These are phyloP conservation scores for Collybia sordida DNA, from an alignment of 768 basidiomycete species.

Conservation along the genomic window DNA sequence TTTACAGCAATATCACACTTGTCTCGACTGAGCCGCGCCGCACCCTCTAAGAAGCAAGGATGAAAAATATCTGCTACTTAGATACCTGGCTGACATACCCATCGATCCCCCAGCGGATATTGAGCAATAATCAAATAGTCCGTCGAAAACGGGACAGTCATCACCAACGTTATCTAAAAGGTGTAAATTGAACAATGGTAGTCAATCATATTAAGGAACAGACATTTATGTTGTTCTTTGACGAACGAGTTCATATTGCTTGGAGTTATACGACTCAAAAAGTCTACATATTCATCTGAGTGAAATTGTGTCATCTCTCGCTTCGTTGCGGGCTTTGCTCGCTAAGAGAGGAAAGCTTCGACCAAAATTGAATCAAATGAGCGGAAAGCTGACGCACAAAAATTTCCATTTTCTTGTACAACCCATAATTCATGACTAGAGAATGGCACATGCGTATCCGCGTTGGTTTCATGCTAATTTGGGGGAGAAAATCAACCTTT, in stretches of 20 bases:
- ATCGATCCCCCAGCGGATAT: slow-evolving; percentile 99
- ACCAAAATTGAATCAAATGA: not conserved
- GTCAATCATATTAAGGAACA: slow-evolving; percentile 17
- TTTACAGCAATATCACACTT: slow-evolving; percentile 99
- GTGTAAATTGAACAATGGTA: not conserved
- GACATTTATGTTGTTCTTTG: slow-evolving; percentile 96
- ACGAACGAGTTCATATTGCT: slow-evolving; percentile 93
- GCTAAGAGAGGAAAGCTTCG: slow-evolving; percentile 41
- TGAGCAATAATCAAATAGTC: slow-evolving; percentile 97
- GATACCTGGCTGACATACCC: slow-evolving; percentile 56
- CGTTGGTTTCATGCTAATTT: slow-evolving; percentile 89
- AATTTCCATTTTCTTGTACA: slow-evolving; percentile 99
- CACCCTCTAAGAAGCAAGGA: slow-evolving; percentile 71
- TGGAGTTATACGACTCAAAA: slow-evolving; percentile 89
- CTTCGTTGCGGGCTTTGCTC: slow-evolving; percentile 98
- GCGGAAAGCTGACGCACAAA: slow-evolving; percentile 69
- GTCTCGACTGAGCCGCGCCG: slow-evolving; percentile 90
- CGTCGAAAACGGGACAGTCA: slow-evolving; percentile 98
- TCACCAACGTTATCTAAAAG: slow-evolving; percentile 91
- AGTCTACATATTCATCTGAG: slow-evolving; percentile 99
- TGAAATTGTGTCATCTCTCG: slow-evolving; percentile 99
- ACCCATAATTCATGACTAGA: slow-evolving; percentile 98
- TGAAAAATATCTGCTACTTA: not conserved
- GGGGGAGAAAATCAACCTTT: slow-evolving; percentile 14
- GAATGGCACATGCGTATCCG: slow-evolving; percentile 99